These are phyloP conservation scores for Leishmania amazonensis DNA, from an alignment of 208 protist genomes.

Conservation along the genomic window DNA sequence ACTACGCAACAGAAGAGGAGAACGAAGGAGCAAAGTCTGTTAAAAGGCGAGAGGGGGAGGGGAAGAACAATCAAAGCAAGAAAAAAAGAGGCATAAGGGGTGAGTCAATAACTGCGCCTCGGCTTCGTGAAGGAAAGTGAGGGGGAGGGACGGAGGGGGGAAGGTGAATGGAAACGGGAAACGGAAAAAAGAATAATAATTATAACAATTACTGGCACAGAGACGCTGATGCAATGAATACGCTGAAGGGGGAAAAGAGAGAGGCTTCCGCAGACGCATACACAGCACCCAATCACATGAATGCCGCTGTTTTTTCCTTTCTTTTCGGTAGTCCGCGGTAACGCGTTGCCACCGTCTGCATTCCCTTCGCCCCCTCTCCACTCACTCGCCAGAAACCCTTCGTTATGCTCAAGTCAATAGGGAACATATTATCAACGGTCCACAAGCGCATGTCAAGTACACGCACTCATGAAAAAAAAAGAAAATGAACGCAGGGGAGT, in stretches of 20 bases:
- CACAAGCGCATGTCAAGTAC: not conserved
- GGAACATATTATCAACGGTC: not conserved
- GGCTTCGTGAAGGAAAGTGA: not conserved
- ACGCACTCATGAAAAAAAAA: not conserved
- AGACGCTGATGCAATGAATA: not conserved
- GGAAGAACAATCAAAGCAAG: conserved; percentile 6
- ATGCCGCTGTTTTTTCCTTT: not conserved
- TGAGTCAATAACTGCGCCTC: conserved; percentile 2
- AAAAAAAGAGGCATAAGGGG: conserved; percentile 5
- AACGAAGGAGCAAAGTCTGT: not conserved
- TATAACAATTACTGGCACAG: not conserved
- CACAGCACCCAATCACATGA: not conserved
- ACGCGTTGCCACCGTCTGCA: not conserved
- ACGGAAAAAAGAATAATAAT: not conserved
- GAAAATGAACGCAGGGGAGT: not conserved
- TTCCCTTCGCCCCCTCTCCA: not conserved
- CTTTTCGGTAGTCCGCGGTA: not conserved
- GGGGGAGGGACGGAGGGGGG: not conserved
- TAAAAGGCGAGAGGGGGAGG: not conserved
- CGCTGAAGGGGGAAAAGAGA: not conserved
- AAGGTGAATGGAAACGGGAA: not conserved
- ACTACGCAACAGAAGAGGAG: not conserved
- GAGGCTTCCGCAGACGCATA: not conserved
- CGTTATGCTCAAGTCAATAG: too few species aligned
- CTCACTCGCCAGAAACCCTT: not conserved